Evolutionary conservation across 257 asterid genomes (phyloP).

Genomic region (Gynochthodes officinalis): DNA sequence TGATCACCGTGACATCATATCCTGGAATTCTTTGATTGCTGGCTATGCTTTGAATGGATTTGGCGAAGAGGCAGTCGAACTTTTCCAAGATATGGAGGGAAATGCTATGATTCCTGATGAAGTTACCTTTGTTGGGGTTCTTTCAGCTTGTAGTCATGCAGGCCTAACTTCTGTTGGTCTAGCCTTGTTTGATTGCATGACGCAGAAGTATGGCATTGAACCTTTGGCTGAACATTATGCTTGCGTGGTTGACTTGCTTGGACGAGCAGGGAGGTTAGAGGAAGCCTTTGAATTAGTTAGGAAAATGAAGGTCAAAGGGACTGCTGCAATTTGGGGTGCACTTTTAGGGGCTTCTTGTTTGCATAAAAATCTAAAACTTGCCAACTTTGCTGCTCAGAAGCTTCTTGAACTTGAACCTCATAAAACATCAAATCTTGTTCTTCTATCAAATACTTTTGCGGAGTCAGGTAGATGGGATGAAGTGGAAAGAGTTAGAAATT

Average conservation of each 20-base stretch:
- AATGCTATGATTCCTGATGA: constrained; percentile 36
- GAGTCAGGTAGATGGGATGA: constrained; percentile 48
- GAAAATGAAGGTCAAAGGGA: constrained; percentile 28
- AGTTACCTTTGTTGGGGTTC: constrained; percentile 41
- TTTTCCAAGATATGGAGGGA: constrained; percentile 40
- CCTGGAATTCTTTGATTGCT: constrained; percentile 51
- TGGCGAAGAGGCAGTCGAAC: constrained; percentile 40
- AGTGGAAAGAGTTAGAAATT: constrained; percentile 33
- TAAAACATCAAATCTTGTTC: constrained; percentile 29
- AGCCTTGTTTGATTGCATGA: constrained; percentile 36
- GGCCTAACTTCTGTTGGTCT: constrained; percentile 36
- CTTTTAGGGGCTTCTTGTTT: constrained; percentile 38
- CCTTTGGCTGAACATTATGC: constrained; percentile 37
- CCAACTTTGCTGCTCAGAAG: constrained; percentile 29
- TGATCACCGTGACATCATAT: constrained; percentile 30
- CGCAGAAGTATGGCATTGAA: constrained; percentile 30
- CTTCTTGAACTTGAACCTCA: constrained; percentile 40
- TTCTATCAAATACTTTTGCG: constrained; percentile 37
- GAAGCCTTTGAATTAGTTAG: constrained; percentile 35
- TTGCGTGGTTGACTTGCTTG: constrained; percentile 47
- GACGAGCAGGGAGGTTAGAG: constrained; percentile 45
- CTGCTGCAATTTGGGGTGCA: constrained; percentile 42
- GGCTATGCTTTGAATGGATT: constrained; percentile 46
- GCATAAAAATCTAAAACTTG: constrained; percentile 35
- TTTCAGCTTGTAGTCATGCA: constrained; percentile 47